Conservation (phyloP, 1,139 yeast genomes). For the Blastobotrys arbuscula region DNA sequence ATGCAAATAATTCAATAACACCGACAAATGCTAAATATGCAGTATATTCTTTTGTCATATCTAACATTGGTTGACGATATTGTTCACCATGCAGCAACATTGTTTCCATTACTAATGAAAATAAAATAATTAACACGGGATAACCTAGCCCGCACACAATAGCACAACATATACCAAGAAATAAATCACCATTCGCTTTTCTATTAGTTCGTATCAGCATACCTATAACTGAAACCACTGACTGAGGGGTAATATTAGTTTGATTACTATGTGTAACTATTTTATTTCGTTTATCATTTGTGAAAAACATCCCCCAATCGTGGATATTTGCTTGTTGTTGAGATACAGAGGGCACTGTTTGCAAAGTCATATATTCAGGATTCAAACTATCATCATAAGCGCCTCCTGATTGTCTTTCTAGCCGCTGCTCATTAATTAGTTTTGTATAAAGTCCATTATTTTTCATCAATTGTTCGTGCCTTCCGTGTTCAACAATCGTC, state of each 20-base stretch:
- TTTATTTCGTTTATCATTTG: too few relatives aligned
- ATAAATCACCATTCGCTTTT: neutral
- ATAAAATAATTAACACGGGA: neutral
- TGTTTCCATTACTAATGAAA: neutral
- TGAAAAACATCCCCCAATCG: neutral
- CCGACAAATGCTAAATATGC: neutral
- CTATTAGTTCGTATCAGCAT: neutral
- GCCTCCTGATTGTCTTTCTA: neutral
- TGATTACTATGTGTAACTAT: neutral
- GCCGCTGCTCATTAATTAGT: neutral
- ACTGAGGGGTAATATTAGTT: neutral
- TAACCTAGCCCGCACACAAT: neutral
- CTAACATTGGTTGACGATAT: neutral
- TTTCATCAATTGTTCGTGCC: conserved; percentile 67
- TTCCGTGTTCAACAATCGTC: conserved; percentile 68
- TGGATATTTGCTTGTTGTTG: neutral
- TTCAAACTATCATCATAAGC: neutral
- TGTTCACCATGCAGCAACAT: neutral
- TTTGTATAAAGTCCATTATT: neutral
- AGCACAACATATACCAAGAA: neutral
- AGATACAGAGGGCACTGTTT: neutral
- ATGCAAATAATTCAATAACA: conserved; percentile 2
- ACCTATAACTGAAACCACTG: neutral
- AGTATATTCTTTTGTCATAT: neutral
- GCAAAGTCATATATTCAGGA: neutral